Base-by-base conservation (phyloP, 768 basidiomycete genomes). In the Pisolithus albus region DNA sequence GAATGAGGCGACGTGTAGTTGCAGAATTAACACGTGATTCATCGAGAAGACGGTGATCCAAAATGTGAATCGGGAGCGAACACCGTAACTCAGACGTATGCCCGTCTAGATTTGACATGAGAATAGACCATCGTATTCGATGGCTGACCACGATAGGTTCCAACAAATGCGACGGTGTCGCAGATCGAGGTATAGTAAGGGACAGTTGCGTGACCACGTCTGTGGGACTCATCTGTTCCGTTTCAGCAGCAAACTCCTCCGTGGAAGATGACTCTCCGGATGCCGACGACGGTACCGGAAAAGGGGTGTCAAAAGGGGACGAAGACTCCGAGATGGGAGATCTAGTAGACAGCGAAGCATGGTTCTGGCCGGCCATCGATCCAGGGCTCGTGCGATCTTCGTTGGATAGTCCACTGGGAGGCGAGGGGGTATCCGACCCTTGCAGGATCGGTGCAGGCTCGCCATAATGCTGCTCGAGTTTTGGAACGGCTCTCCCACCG, bases 81-180 rank as follows among this genome's bases (percentile, higher is more conserved):
- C 95, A 97, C 15, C 93, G 83, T n/a, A 98, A 75, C 66, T 97
- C 92, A 8, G 92, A 94, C 3, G 83, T 85, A 64, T 97, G 95
- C 0, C 93, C 93, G 63, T 97, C 95, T 7, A 76, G 75, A 64
- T 97, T 98, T 56, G 75, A 76, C 61, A 94, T 86, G 48, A 83
- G 72, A 55, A 91, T 86, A 15, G 66, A 79, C 88, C 88, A 90
- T 37, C 85, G 79, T 59, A 97, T 78, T 46, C 87, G 84, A 69
- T 98, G 91, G 2, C 75, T 75, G 19, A 92, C 75, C 18, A 71
- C 70, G 50, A 94, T 82, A 0, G 93, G 93, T 53, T 88, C 86
- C 30, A 88, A 73, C 5, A 72, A 51, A 54, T 92, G 90, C 0
- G 86, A 82, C 0, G 92, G 88, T 5, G 85, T 84, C 10, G 76